Base-by-base conservation (phyloP, 768 basidiomycete genomes). In the Trametes meyenii region DNA sequence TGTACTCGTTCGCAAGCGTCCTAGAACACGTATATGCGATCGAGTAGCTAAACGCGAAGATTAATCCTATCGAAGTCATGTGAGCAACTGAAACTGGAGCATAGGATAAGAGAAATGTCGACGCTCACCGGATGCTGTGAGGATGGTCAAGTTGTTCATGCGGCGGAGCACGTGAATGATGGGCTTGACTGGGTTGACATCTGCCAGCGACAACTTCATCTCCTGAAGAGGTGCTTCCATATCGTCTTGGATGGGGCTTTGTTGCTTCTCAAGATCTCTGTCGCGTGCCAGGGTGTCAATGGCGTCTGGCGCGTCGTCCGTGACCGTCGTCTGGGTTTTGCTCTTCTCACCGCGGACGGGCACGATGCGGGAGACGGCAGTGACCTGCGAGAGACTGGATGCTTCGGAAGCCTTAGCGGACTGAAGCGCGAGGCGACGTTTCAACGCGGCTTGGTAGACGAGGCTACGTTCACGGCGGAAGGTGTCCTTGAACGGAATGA, bases 391-490 rank as follows among this genome's bases (percentile, higher is more conserved):
- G 10, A 71, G 58, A 19, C 70, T 69, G n/a, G 66, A 62, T 40
- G 69, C 55, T 55, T 71, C 65, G 23, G 69, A 63, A 24, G 67
- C 59, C 39, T 64, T 64, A 35, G 66, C 55, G n/a, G 66, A 63
- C 48, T 67, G 63, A 42, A 56, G 55, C 12, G 71, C 69, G 44
- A 72, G 72, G 5, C 76, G 58, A 17, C 81, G 78, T 49, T 78
- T 74, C 44, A 91, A 75, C 0, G 86, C 85, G 39, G 79, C 78
- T 70, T 91, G 90, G 72, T 95, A 96, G 2, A 85, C 83, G 23
- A 90, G 74, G 55, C 92, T 95, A 45, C 95, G 87, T 68, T 94
- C 91, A 56, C 81, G 77, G 17, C 93, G 83, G 76, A 91, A 96
- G 0, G 92, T 92, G 68, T 96, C 93, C 60, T 83, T 84, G 77